These are phyloP conservation scores for Phytopythium oedochilum DNA, from an alignment of 352 stramenopile species.

Conservation along the genomic window DNA sequence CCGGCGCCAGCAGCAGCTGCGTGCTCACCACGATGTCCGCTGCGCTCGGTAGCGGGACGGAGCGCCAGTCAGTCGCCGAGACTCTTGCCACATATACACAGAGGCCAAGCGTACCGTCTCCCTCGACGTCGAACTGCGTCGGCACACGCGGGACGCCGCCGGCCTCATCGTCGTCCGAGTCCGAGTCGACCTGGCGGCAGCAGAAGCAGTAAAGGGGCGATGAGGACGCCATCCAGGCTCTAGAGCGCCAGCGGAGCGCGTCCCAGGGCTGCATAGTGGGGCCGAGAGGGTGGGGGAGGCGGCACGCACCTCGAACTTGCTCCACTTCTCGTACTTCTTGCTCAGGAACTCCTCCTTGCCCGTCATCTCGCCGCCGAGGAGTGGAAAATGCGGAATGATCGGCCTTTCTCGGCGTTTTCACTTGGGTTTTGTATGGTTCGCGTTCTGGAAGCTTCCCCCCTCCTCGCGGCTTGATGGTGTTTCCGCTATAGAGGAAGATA, in stretches of 20 bases:
- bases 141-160: conserved; percentile 53
- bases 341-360: conserved; percentile 69
- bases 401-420: neutral
- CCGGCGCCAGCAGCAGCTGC: conserved; percentile 51
- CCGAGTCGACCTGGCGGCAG: conserved; percentile 42
- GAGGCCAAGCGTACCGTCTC: conserved; percentile 47
- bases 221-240: neutral
- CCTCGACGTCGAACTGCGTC: conserved; percentile 78
- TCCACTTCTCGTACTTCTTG: conserved; percentile 89
- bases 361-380: conserved; percentile 20
- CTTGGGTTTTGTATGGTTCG: neutral
- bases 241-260: too few relatives aligned
- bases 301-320: conserved; percentile 76
- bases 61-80: neutral
- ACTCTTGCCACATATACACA: too few relatives aligned
- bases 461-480: too few relatives aligned
- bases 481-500: neutral
- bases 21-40: conserved; percentile 78
- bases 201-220: neutral
- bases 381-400: too few relatives aligned
- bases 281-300: too few relatives aligned
- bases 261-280: too few relatives aligned
- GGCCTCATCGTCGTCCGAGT: conserved; percentile 36
- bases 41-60: conserved; percentile 10
- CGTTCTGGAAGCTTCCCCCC: neutral